Conservation (phyloP, 768 basidiomycete genomes). For the Mrakia gelida region DNA sequence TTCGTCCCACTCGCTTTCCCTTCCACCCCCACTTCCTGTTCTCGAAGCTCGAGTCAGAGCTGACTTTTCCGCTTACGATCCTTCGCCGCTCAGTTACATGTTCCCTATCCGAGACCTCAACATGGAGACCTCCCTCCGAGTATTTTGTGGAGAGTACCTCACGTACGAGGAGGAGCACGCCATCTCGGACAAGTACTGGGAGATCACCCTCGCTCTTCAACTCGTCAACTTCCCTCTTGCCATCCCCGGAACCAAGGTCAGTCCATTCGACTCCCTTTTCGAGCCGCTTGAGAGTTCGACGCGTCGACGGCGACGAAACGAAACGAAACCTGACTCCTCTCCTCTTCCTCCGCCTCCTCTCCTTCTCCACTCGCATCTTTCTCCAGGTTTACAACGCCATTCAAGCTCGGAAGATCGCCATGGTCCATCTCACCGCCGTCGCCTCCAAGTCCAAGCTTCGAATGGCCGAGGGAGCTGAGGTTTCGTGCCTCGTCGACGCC, state of each 20-base stretch:
- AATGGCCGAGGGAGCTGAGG: conserved; percentile 72
- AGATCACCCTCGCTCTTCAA: conserved; percentile 88
- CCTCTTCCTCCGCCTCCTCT: background rate
- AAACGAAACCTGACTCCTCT: too few species aligned
- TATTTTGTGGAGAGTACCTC: conserved; percentile 91
- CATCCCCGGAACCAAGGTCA: conserved; percentile 82
- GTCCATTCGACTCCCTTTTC: background rate
- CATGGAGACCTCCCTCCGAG: conserved; percentile 93
- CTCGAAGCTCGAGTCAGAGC: conserved; percentile 37
- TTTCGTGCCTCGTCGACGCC: conserved; percentile 85
- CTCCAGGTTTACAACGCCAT: conserved; percentile 73
- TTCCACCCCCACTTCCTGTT: background rate
- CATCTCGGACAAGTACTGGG: conserved; percentile 93
- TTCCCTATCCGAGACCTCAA: conserved; percentile 87
- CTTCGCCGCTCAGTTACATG: conserved; percentile 52
- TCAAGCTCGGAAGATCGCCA: conserved; percentile 78
- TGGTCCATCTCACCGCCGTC: conserved; percentile 63
- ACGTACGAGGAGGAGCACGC: conserved; percentile 70
- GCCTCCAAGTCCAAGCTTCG: conserved; percentile 72
- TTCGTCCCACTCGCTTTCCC: background rate
- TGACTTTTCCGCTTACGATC: conserved; percentile 42
- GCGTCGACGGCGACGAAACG: too few species aligned
- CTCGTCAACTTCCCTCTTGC: conserved; percentile 98
- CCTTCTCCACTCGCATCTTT: background rate
- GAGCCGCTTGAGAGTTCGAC: too few species aligned